Evolutionary conservation across 768 basidiomycete genomes (phyloP).

Genomic region (Tylopilus sp.): DNA sequence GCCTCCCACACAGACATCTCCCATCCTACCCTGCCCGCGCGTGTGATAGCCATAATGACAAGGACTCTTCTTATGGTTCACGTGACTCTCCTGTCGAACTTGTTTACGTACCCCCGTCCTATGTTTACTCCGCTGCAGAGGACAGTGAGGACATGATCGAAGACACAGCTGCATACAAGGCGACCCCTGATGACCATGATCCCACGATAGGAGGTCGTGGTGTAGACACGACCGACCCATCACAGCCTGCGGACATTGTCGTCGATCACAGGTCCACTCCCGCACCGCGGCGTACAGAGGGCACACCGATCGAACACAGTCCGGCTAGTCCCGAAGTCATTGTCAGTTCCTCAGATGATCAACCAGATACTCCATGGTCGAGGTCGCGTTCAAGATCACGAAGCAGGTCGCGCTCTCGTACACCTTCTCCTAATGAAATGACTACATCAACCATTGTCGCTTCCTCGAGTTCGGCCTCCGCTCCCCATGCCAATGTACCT

Average conservation of each 20-base stretch:
- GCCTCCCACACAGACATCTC: slow-evolving; percentile 11
- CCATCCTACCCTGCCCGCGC: slow-evolving; percentile 6
- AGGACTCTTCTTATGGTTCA: slow-evolving; percentile 18
- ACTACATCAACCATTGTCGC: slow-evolving; percentile 10
- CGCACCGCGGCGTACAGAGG: slow-evolving; percentile 5
- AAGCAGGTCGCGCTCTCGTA: slow-evolving; percentile 41
- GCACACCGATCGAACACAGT: slow-evolving; percentile 11
- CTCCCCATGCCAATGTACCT: slow-evolving; percentile 10
- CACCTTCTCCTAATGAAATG: slow-evolving; percentile 39
- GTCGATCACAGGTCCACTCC: background rate
- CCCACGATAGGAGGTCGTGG: background rate
- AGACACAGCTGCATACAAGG: slow-evolving; percentile 18
- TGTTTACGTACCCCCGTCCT: slow-evolving; percentile 63
- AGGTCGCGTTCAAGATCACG: slow-evolving; percentile 30
- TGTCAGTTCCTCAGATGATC: slow-evolving; percentile 34
- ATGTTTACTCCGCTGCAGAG: slow-evolving; percentile 19
- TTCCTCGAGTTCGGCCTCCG: slow-evolving; percentile 7
- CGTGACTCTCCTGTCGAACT: slow-evolving; percentile 60
- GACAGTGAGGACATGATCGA: slow-evolving; percentile 19
- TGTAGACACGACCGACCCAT: slow-evolving; percentile 13
- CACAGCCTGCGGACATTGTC: slow-evolving; percentile 17
- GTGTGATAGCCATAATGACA: slow-evolving; percentile 5
- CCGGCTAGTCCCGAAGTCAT: slow-evolving; percentile 30
- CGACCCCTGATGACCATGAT: slow-evolving; percentile 10
- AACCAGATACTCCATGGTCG: slow-evolving; percentile 31